Base-by-base conservation (phyloP, 2,329 filamentous ascomycete species). In the Cladosporium sphaerospermum region DNA sequence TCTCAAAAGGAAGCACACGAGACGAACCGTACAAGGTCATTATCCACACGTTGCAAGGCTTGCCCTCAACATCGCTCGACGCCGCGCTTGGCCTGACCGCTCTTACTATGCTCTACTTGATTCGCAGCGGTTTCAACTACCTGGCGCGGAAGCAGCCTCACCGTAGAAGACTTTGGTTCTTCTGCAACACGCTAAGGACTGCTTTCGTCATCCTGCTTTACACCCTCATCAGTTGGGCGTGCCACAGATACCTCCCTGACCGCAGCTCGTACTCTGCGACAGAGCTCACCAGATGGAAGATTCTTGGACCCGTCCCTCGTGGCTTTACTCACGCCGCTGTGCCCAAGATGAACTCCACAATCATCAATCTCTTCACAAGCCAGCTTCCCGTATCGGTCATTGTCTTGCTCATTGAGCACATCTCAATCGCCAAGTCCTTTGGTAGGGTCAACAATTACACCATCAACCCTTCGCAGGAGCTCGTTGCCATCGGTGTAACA, bases 381-480 rank as follows among this genome's bases (percentile, higher is more conserved):
- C 79, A 96, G 58, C 75, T 97, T 3, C 93, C 93, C 0, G 87
- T 88, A 7, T 85, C 87, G 0, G 84, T 96, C 49, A 95, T 97
- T 59, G 91, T 99, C n/a, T 78, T 97, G 54, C 78, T 97, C 34
- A 95, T 97, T 56, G 93, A 97, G 71, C 92, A 97, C 68, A 96
- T 97, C 62, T 90, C 92, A 45, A 96, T 97, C 58, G 89, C 91
- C 14, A 99, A 97, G 70, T 96, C 92, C 0, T 97, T 99, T 61
- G 93, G 93, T 9, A 82, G 92, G 55, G 82, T 96, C 62, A 97
- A 96, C 75, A 95, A 96, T 73, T 99, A 99, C 71, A 85, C 83
- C 13, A 96, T 99, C 67, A 85, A 96, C 62, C 91, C 93, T 0
- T 96, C 92, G 0, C 92, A 99, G 69, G 92, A 99, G 69, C 81